Evolutionary conservation across 176 grass and related monocot genomes (phyloP), one percentile per base, ranked within the genome.

Genomic region (Bolboschoenus planiculmis): DNA sequence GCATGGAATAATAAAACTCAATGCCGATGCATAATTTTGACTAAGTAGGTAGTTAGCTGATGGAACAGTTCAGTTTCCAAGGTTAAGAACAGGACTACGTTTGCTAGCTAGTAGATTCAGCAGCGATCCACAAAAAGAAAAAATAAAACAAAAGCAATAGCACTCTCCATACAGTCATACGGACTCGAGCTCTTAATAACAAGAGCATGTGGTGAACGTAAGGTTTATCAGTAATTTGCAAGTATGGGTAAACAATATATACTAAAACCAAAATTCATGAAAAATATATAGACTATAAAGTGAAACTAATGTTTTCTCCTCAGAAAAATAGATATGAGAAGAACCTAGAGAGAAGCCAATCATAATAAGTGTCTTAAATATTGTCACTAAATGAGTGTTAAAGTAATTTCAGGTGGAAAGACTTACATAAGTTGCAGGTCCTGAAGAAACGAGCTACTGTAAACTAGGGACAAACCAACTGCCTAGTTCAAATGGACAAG

Each of bases 381-480:
- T 60, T 60, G 10, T 60, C 23, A 29, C 23, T 60, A 60, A 1
- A 60, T 60, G 57, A 60, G 57, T 39, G 10, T 39, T 64, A 14
- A 24, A 23, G 18, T 70, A 70, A 70, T 70, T 24, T 71, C 3
- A 71, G 9, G 9, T 11, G 20, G n/a, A 61, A 7, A 13, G 34
- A 67, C 2, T 43, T 71, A 43, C 66, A 43, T 71, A 1, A 70
- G n/a, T 71, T 71, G 66, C 66, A 71, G 7, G 37, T 71, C 37
- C 66, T 43, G 66, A 54, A 54, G 50, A 55, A 55, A 8, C 13
- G 24, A 78, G 26, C 44, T 78, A 54, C 7, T 78, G 6, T 29
- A 78, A 20, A 31, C 74, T n/a, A 46, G 56, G 58, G 46, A 83
- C 21, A 56, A 61, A 64, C 80, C 80, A 40, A 50, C 20, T 50